Evolutionary conservation across 2,329 filamentous ascomycete species (phyloP).

Genomic region (Kalmusia sp.): DNA sequence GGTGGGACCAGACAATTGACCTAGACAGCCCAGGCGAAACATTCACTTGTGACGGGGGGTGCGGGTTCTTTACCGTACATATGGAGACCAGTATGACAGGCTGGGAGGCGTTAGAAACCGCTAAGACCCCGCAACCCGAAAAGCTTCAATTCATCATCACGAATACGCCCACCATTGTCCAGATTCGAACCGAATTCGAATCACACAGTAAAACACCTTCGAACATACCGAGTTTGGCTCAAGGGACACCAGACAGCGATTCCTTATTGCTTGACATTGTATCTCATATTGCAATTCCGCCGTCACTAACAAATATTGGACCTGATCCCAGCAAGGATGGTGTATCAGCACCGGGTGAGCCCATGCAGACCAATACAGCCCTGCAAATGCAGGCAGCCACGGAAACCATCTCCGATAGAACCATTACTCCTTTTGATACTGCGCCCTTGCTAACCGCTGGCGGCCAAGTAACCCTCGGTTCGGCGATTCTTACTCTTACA

Average conservation of each 20-base stretch:
- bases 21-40: not conserved
- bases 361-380: not conserved
- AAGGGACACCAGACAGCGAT: not conserved
- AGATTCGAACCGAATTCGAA: conserved; percentile 19
- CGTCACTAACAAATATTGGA: not conserved
- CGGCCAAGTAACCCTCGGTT: conserved; percentile 23
- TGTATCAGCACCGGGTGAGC: conserved; percentile 1
- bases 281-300: not conserved
- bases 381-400: not conserved
- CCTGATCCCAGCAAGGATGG: not conserved
- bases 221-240: not conserved
- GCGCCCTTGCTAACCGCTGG: conserved; percentile 11
- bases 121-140: conserved; percentile 9
- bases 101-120: conserved; percentile 5
- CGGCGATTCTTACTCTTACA: conserved; percentile 29
- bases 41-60: not conserved
- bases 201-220: not conserved
- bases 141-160: conserved; percentile 17
- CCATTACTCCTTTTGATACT: not conserved
- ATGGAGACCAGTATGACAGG: not conserved
- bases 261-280: conserved; percentile 6
- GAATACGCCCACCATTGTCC: conserved; percentile 23
- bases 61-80: not conserved
- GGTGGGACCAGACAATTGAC: not conserved
- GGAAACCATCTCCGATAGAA: not conserved